Conservation (phyloP, 257 asterid species). For the Verbascum thapsus region DNA sequence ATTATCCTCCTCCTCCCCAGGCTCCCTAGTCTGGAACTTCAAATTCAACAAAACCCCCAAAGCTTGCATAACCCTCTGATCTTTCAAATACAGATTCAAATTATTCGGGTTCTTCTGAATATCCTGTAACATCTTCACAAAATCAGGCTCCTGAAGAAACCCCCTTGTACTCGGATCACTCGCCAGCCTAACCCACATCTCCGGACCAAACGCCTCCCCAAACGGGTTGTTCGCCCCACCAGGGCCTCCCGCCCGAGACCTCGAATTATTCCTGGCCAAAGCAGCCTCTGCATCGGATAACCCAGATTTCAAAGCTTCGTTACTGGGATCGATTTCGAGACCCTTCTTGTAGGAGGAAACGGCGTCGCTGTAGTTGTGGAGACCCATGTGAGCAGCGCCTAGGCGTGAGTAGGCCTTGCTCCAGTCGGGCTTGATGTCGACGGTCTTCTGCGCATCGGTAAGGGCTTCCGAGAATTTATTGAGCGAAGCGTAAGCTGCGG, state of each 20-base stretch:
- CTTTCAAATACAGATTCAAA: slow-evolving; percentile 70
- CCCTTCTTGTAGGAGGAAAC: slow-evolving; percentile 73
- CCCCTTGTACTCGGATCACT: slow-evolving; percentile 66
- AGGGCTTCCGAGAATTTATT: slow-evolving; percentile 65
- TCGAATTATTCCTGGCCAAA: slow-evolving; percentile 39
- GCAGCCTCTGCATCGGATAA: slow-evolving; percentile 77
- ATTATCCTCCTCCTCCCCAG: too few relatives aligned
- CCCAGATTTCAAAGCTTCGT: slow-evolving; percentile 82
- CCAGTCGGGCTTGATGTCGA: slow-evolving; percentile 88
- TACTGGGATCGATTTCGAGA: slow-evolving; percentile 76
- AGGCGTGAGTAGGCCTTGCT: slow-evolving; percentile 85
- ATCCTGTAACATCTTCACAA: slow-evolving; percentile 80
- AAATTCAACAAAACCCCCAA: slow-evolving; percentile 75
- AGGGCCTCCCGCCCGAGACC: slow-evolving; percentile 36
- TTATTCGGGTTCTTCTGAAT: slow-evolving; percentile 73
- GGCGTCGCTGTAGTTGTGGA: slow-evolving; percentile 60
- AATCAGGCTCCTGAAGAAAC: slow-evolving; percentile 76
- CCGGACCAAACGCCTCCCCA: slow-evolving; percentile 91
- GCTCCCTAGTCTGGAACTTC: slow-evolving; percentile 54
- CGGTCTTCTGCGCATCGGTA: slow-evolving; percentile 81
- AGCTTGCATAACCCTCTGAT: slow-evolving; percentile 87
- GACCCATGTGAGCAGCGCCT: slow-evolving; percentile 83
- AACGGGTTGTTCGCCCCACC: too few relatives aligned
- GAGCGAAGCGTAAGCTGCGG: slow-evolving; percentile 87
- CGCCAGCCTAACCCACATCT: slow-evolving; percentile 83